phyloP scores from a whole-genome alignment of 768 basidiomycete genomes.

The Astraeus odoratus region DNA sequence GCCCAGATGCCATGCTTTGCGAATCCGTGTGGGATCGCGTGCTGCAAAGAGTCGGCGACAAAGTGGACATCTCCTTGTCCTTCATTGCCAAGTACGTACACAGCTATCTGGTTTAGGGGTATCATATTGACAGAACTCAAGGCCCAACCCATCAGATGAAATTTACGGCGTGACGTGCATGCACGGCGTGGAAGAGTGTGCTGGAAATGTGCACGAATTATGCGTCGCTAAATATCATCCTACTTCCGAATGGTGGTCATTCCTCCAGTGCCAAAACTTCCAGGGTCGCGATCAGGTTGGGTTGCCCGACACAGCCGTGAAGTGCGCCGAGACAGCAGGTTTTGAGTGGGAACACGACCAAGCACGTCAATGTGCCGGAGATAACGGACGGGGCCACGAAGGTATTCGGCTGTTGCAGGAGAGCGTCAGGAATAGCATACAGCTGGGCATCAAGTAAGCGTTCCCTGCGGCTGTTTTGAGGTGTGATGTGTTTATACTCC shows the following conservation, averaged over 20 bases:
- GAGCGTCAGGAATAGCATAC: slow-evolving; percentile 41
- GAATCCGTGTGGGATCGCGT: slow-evolving; percentile 74
- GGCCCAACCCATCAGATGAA: slow-evolving; percentile 57
- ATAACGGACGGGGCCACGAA: slow-evolving; percentile 54
- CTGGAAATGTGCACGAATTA: slow-evolving; percentile 84
- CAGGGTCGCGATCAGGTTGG: slow-evolving; percentile 59
- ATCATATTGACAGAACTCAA: slow-evolving; percentile 24
- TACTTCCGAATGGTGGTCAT: slow-evolving; percentile 69
- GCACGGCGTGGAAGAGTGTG: slow-evolving; percentile 79
- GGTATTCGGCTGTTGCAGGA: slow-evolving; percentile 57
- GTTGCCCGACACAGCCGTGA: slow-evolving; percentile 49
- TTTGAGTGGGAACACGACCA: slow-evolving; percentile 64
- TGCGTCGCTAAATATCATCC: slow-evolving; percentile 63
- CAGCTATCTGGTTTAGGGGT: slow-evolving; percentile 2
- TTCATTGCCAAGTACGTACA: slow-evolving; percentile 67
- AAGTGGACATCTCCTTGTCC: slow-evolving; percentile 60
- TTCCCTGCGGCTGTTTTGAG: slow-evolving; percentile 1
- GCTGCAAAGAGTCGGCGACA: slow-evolving; percentile 50
- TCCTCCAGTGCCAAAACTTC: slow-evolving; percentile 75
- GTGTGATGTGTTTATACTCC: slow-evolving; percentile 6
- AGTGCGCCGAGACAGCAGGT: slow-evolving; percentile 56
- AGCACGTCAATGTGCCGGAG: slow-evolving; percentile 52
- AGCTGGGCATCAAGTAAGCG: slow-evolving; percentile 52
- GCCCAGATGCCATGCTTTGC: slow-evolving; percentile 80
- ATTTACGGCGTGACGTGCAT: slow-evolving; percentile 74